Evolutionary conservation across 257 asterid genomes (phyloP).

Genomic region (Nyctanthes arbortristis): DNA sequence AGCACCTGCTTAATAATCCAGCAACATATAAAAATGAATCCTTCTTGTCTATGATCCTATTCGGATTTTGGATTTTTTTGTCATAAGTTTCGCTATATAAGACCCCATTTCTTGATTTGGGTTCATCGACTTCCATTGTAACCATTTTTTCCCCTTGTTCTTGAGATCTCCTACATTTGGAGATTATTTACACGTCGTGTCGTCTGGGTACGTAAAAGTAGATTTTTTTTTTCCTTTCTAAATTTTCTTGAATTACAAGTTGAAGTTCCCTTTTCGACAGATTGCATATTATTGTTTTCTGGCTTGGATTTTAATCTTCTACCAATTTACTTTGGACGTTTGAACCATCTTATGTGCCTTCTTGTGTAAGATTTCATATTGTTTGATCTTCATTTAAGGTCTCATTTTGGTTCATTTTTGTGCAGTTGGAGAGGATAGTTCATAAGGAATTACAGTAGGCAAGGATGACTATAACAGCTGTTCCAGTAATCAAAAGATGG

Average conservation of each 20-base stretch:
- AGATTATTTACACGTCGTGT: not conserved
- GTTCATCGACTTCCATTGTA: not conserved
- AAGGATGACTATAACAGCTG: slow-evolving; percentile 41
- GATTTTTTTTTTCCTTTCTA: not conserved
- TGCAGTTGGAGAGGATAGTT: not conserved
- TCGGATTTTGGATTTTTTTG: not conserved
- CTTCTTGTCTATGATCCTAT: not conserved
- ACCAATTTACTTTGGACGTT: not conserved
- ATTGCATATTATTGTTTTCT: not conserved
- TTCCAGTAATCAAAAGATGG: slow-evolving; percentile 45
- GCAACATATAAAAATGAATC: not conserved
- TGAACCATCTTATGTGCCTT: not conserved
- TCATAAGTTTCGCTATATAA: not conserved
- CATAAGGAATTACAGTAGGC: slow-evolving; percentile 3
- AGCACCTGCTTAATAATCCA: not conserved
- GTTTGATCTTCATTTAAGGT: not conserved
- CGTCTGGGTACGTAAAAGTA: not conserved
- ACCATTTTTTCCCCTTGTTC: not conserved
- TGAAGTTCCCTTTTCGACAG: not conserved
- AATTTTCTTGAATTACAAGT: not conserved
- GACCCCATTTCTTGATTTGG: not conserved
- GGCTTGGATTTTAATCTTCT: not conserved
- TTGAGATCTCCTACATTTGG: not conserved
- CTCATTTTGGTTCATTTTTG: not conserved
- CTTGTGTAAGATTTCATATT: not conserved